phyloP scores from a whole-genome alignment of 495 filamentous ascomycete genomes.

The Xylaria flabelliformis region DNA sequence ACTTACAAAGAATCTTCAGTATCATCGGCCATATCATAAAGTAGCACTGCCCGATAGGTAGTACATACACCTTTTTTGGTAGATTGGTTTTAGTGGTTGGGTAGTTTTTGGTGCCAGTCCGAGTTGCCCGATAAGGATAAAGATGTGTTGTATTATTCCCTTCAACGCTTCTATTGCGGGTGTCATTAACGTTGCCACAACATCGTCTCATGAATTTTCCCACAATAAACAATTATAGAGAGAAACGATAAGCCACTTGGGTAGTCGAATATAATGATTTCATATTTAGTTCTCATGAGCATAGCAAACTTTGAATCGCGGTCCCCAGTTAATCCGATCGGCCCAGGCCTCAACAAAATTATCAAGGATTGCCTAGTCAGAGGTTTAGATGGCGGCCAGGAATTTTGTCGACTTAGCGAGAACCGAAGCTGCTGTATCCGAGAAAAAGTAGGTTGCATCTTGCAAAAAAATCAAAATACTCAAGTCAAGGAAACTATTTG shows the following conservation, averaged over 20 bases:
- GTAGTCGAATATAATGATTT: not conserved
- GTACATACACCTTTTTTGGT: no score
- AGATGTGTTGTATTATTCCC: not conserved
- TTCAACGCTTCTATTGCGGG: not conserved
- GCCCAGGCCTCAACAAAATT: not conserved
- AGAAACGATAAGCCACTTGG: not conserved
- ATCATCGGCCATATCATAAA: slow-evolving; percentile 18
- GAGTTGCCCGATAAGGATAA: slow-evolving; percentile 12
- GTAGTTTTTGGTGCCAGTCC: slow-evolving; percentile 7
- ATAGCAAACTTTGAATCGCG: not conserved
- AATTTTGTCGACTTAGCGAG: not conserved
- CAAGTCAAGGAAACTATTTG: slow-evolving; percentile 38
- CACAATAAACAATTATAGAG: not conserved
- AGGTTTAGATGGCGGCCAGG: not conserved
- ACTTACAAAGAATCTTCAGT: slow-evolving; percentile 24
- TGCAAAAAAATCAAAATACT: slow-evolving; percentile 23
- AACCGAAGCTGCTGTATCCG: not conserved
- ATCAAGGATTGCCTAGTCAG: not conserved
- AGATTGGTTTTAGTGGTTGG: not conserved
- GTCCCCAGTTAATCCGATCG: not conserved
- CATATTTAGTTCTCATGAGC: not conserved
- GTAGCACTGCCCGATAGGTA: not conserved
- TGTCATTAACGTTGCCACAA: not conserved
- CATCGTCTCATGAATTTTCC: not conserved
- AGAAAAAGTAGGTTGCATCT: not conserved